phyloP scores from a whole-genome alignment of 2,329 filamentous ascomycete genomes.

The Sclerotinia subarctica region DNA sequence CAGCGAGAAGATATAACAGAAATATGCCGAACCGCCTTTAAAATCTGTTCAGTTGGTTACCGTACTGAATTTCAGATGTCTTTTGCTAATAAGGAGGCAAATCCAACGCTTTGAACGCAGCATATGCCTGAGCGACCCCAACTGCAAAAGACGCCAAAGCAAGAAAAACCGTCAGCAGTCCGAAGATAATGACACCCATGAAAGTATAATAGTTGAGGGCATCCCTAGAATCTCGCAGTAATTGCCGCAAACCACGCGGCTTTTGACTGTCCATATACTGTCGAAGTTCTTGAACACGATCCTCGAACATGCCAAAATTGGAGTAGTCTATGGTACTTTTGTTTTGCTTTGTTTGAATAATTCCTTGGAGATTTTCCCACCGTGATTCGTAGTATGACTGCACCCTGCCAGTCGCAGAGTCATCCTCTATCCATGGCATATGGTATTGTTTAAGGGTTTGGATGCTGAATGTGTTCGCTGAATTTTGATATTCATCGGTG shows the following conservation, averaged over 20 bases:
- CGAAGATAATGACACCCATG: background rate
- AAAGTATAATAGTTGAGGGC: slow-evolving; percentile 5
- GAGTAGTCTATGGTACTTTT: background rate
- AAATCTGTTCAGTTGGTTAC: background rate
- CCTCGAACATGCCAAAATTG: slow-evolving; percentile 1
- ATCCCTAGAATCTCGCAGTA: background rate
- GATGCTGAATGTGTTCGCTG: background rate
- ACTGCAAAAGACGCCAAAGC: background rate
- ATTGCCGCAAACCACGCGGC: background rate
- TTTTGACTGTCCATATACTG: slow-evolving; percentile 2
- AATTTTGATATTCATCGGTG: background rate
- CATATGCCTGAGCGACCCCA: background rate
- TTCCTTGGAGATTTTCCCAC: background rate
- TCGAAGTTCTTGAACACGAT: background rate
- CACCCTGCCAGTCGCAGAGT: background rate
- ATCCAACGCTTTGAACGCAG: slow-evolving; percentile 3
- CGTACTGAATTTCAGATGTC: background rate
- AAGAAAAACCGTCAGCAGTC: background rate
- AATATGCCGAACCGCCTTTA: background rate
- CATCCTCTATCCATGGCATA: slow-evolving; percentile 7
- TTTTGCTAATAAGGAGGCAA: background rate
- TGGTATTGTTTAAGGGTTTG: slow-evolving; percentile 3
- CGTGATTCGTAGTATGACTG: background rate
- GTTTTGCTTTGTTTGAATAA: background rate
- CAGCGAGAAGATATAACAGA: background rate